Percentiles rank a stretch among this genome's conserved stretches.
Evolutionary conservation across 495 filamentous ascomycete genomes (phyloP).

Genomic region (Penicillium manginii): DNA sequence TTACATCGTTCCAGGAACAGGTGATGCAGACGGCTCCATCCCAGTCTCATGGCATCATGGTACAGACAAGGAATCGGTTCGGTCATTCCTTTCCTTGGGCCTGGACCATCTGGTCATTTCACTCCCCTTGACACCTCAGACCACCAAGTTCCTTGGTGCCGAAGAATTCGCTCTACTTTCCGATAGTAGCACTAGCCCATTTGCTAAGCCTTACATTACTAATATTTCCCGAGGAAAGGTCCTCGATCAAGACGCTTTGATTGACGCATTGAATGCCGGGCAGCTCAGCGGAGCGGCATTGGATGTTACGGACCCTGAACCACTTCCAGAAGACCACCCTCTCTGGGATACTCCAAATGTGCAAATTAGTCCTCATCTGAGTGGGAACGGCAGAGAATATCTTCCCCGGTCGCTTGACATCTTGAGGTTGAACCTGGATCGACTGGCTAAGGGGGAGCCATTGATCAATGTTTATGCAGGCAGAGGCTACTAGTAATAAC

Average conservation of each 20-base stretch:
- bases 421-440: slow-evolving; percentile 62
- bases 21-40: slow-evolving; percentile 73
- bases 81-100: slow-evolving; percentile 67
- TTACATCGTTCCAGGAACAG: slow-evolving; percentile 75
- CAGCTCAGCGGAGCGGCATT: slow-evolving; percentile 72
- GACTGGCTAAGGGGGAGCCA: slow-evolving; percentile 58
- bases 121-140: slow-evolving; percentile 72
- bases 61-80: slow-evolving; percentile 57
- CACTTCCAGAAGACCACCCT: slow-evolving; percentile 68
- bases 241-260: slow-evolving; percentile 69
- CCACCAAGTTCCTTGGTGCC: slow-evolving; percentile 61
- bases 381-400: slow-evolving; percentile 63
- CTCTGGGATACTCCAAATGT: slow-evolving; percentile 77
- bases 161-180: slow-evolving; percentile 72
- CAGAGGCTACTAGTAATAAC: slow-evolving; percentile 35
- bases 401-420: slow-evolving; percentile 62
- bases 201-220: slow-evolving; percentile 55
- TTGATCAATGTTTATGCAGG: slow-evolving; percentile 71
- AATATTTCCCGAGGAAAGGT: slow-evolving; percentile 79
- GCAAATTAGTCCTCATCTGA: slow-evolving; percentile 80
- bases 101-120: slow-evolving; percentile 78
- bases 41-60: slow-evolving; percentile 78
- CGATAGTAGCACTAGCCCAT: slow-evolving; percentile 29
- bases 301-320: slow-evolving; percentile 87
- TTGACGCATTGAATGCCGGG: slow-evolving; percentile 52